A percentile compares a stretch with the other conserved stretches of the same genome.
Evolutionary conservation across 345 rosid genomes (phyloP).

Genomic region (Brassica napus): Da-Ae NC_063435.1:3104501-3105000

Average conservation of each 20-base stretch:
- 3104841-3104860: slow-evolving; percentile 27
- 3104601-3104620: too few relatives aligned
- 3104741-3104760: neutral
- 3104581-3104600: neutral
- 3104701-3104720: slow-evolving; percentile 16
- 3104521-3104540: slow-evolving; percentile 24
- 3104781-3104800: neutral
- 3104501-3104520: slow-evolving; percentile 34
- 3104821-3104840: slow-evolving; percentile 33
- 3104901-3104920: neutral
- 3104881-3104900: slow-evolving; percentile 17
- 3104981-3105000: too few relatives aligned
- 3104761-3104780: neutral
- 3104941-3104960: neutral
- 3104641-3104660: neutral
- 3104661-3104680: slow-evolving; percentile 31
- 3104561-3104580: neutral
- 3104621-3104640: neutral
- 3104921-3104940: neutral
- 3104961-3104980: too few relatives aligned
- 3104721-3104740: slow-evolving; percentile 29
- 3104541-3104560: slow-evolving; percentile 20
- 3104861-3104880: slow-evolving; percentile 21
- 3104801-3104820: slow-evolving; percentile 22
- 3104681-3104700: slow-evolving; percentile 29